Evolutionary conservation across 2,329 filamentous ascomycete species (phyloP).

Genomic region (Arthrobotrys sphaeroides): DNA sequence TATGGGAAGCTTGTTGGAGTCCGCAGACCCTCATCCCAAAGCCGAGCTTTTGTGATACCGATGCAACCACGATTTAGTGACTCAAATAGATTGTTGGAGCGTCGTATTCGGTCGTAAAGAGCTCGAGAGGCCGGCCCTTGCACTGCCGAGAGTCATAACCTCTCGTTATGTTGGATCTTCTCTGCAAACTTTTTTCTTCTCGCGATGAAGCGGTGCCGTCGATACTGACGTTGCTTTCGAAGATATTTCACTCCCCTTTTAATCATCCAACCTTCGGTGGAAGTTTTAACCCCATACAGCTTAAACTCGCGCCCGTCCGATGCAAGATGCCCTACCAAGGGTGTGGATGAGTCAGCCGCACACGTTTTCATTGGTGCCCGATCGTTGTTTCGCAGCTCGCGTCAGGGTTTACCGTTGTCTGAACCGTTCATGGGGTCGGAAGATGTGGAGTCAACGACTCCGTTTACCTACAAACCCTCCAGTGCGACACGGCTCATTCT

Average conservation of each 20-base stretch:
- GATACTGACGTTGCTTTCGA: too few species aligned
- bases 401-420: constrained; percentile 26
- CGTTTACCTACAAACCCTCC: constrained; percentile 19
- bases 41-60: neutral
- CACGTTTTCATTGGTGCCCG: neutral
- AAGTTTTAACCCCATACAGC: constrained; percentile 17
- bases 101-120: neutral
- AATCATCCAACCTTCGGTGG: neutral
- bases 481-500: neutral
- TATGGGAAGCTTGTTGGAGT: neutral
- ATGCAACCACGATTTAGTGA: neutral
- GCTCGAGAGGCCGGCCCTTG: neutral
- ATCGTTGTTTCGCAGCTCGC: constrained; percentile 4
- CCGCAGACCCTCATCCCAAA: neutral
- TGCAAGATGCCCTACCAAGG: neutral
- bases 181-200: neutral
- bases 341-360: constrained; percentile 31
- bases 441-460: constrained; percentile 13
- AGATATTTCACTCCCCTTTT: too few species aligned
- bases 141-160: neutral
- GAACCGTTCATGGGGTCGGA: neutral
- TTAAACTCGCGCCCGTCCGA: neutral
- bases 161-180: neutral
- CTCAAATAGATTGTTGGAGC: neutral
- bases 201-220: too few species aligned